Conservation (phyloP, 2,329 filamentous ascomycete genomes). For the Setomelanomma holmii region DNA sequence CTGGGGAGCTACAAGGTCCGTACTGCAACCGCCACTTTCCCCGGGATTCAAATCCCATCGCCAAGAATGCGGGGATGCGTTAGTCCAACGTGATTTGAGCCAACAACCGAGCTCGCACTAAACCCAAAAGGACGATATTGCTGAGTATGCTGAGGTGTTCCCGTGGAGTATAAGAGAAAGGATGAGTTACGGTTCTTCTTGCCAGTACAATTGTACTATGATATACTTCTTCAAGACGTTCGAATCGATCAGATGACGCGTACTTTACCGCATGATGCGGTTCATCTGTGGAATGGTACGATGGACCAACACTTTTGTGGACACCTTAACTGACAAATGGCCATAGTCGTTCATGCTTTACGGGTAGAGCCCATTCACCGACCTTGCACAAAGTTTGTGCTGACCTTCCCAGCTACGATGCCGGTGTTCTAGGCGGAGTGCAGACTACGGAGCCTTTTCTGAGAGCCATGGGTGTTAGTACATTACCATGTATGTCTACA, state of each 20-base stretch:
- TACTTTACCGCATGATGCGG: slow-evolving; percentile 1
- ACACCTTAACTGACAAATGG: neutral
- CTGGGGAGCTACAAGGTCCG: neutral
- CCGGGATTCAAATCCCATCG: neutral
- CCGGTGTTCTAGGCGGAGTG: slow-evolving; percentile 14
- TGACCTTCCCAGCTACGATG: slow-evolving; percentile 2
- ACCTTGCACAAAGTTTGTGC: neutral
- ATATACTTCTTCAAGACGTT: neutral
- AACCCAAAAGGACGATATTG: neutral
- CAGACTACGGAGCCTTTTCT: slow-evolving; percentile 10
- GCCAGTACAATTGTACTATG: neutral
- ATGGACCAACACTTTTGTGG: neutral
- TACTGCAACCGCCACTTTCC: neutral
- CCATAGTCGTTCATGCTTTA: slow-evolving; percentile 1
- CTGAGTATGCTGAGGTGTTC: no score
- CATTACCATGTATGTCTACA: neutral
- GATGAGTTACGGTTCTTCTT: neutral
- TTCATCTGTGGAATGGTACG: slow-evolving; percentile 2
- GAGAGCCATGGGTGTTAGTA: slow-evolving; percentile 8
- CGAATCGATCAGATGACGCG: neutral
- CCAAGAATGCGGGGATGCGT: neutral
- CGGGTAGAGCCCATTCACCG: no score
- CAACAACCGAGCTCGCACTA: no score
- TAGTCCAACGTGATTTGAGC: neutral
- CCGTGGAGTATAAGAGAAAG: neutral